Conservation (phyloP, 2,329 filamentous ascomycete species). For the Fusarium sambucinum region DNA sequence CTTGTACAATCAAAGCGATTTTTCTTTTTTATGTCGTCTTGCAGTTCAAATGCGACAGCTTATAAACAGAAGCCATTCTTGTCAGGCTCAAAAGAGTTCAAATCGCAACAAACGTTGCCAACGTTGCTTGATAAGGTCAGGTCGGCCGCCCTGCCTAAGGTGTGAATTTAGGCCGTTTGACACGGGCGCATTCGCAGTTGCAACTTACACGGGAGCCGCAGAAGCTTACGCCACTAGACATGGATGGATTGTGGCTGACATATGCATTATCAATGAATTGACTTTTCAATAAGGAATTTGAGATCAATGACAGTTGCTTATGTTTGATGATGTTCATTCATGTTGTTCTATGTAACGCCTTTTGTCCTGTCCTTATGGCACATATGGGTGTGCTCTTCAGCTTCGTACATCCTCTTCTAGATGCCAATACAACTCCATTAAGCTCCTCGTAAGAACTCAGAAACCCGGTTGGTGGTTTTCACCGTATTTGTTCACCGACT, state of each 20-base stretch:
- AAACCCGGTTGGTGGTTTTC: background rate
- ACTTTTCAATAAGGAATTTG: background rate
- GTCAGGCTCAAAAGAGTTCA: constrained; percentile 13
- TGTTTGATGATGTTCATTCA: constrained; percentile 12
- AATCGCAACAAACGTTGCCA: constrained; percentile 2
- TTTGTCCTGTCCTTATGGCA: background rate
- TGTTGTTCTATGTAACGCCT: constrained; percentile 13
- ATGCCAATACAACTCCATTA: background rate
- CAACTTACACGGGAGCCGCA: constrained; percentile 29
- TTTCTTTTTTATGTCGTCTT: background rate
- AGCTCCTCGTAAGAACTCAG: background rate
- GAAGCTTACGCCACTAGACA: constrained; percentile 38
- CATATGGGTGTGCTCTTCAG: background rate
- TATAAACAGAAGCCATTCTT: constrained; percentile 35
- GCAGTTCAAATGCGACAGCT: constrained; percentile 15
- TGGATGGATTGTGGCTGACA: constrained; percentile 24
- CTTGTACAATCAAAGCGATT: background rate
- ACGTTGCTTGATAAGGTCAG: constrained; percentile 8
- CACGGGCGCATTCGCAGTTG: background rate
- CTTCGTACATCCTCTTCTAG: background rate
- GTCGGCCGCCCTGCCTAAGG: constrained; percentile 11
- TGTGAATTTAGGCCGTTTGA: constrained; percentile 23
- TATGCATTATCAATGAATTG: constrained; percentile 21
- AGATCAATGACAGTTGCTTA: background rate
- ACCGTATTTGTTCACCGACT: constrained; percentile 41